Base-by-base conservation (phyloP, 1,139 yeast species). In the Suhomyces coccinellae region DNA sequence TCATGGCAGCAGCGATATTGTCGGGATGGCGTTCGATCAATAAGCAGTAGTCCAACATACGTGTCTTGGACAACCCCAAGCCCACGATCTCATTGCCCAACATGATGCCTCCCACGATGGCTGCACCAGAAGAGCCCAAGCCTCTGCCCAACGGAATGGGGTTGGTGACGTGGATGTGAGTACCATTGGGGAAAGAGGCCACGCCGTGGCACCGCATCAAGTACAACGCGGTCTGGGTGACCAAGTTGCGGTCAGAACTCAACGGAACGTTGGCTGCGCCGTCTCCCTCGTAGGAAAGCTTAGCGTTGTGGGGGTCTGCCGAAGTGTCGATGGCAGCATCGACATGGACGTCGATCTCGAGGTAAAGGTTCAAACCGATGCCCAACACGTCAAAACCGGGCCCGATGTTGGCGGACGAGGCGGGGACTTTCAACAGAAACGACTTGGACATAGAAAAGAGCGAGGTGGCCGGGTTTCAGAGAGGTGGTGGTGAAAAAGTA, bases 1-100 rank as follows among this genome's bases (percentile, higher is more conserved):
- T 85, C 97, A 93, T 89, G 37, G 99, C 97, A 30, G 99, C 99
- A 17, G 97, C 91, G 59, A 93, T 91, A 66, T 93, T 93, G 67
- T 93, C 99, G 29, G 99, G 99, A 60, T 93, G 99, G 62, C 98
- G 83, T 71, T 93, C 99, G 57, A 93, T 91, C 91, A 93, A 87
- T 55, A 93, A 77, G 65, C 97, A 89, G 71, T 87, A 93, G 67
- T 93, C 99, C 59, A 93, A 75, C 83, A 93, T 78, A 56, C 99
- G 77, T 55, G 80, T 83, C 65, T 87, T 91, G 44, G 84, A 72
- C 51, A 89, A 80, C 1, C 80, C 82, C 38, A 93, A 72, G 46
- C 79, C 75, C 20, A 95, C 97, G 24, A 90, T 74, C 56, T 85
- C 93, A 61, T 87, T 88, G 36, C 95, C 99, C 34, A 93, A 75